Percentiles rank a stretch among this genome's conserved stretches.
Evolutionary conservation across 495 filamentous ascomycete genomes (phyloP).

Genomic region (Hypoxylon perforatum): DNA sequence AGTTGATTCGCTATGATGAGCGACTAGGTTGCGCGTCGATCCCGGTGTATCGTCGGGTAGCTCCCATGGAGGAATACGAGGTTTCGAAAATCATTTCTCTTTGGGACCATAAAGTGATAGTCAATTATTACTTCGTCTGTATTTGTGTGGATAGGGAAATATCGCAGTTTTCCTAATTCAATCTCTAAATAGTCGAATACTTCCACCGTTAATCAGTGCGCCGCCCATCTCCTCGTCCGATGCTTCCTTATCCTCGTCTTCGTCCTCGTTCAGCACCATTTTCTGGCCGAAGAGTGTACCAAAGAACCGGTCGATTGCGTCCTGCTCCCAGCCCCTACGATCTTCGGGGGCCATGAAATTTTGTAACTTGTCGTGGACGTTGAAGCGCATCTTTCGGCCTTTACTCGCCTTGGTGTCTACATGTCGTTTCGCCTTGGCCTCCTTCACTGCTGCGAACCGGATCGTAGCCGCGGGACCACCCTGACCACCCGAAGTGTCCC

Average conservation of each 20-base stretch:
- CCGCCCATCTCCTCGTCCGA: slow-evolving; percentile 67
- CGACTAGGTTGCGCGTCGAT: slow-evolving; percentile 33
- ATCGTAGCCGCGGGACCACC: slow-evolving; percentile 58
- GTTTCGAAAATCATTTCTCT: slow-evolving; percentile 32
- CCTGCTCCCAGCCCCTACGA: slow-evolving; percentile 76
- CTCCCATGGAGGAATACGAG: slow-evolving; percentile 36
- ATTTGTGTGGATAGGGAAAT: slow-evolving; percentile 1
- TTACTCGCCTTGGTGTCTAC: slow-evolving; percentile 96
- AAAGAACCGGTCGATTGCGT: slow-evolving; percentile 88
- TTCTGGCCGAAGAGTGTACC: slow-evolving; percentile 86
- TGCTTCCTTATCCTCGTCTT: slow-evolving; percentile 60
- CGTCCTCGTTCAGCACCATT: slow-evolving; percentile 76
- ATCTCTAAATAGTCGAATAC: slow-evolving; percentile 78
- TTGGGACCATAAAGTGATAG: slow-evolving; percentile 13
- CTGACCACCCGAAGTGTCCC: slow-evolving; percentile 60
- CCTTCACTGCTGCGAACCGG: slow-evolving; percentile 74
- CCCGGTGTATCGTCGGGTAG: slow-evolving; percentile 25
- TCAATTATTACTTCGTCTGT: slow-evolving; percentile 11
- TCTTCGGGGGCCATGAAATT: slow-evolving; percentile 98
- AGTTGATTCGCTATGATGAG: slow-evolving; percentile 6
- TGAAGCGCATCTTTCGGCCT: slow-evolving; percentile 90
- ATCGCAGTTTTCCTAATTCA: slow-evolving; percentile 35
- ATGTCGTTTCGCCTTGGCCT: slow-evolving; percentile 81
- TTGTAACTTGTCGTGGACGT: slow-evolving; percentile 94
- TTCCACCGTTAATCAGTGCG: slow-evolving; percentile 70